These are phyloP conservation scores for Trichoderma gracile DNA, from an alignment of 2,329 filamentous ascomycete species.

Conservation along the genomic window DNA sequence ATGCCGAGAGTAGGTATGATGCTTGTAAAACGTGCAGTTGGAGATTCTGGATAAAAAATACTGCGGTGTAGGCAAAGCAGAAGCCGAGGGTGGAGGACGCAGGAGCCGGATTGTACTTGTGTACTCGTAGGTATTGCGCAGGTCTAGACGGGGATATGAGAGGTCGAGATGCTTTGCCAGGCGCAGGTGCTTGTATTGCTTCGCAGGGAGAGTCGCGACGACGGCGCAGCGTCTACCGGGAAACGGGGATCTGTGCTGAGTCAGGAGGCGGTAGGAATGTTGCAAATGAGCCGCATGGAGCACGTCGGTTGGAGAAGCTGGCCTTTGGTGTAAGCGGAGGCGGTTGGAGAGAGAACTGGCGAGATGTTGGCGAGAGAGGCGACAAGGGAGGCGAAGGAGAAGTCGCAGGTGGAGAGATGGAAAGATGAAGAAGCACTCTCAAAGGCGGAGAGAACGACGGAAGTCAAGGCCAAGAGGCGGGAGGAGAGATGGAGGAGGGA, in stretches of 20 bases:
- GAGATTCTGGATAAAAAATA: background rate
- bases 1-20: background rate
- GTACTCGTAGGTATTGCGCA: background rate
- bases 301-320: conserved; percentile 1
- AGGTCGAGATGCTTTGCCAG: background rate
- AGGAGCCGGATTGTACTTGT: background rate
- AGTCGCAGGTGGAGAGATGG: background rate
- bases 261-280: background rate
- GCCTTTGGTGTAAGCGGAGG: background rate
- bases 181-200: background rate
- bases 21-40: background rate
- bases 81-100: background rate
- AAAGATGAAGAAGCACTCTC: background rate
- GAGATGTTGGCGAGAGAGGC: background rate
- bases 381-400: background rate
- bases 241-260: background rate
- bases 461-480: background rate
- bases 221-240: background rate
- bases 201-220: conserved; percentile 1
- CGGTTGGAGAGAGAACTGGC: background rate
- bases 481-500: background rate
- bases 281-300: background rate
- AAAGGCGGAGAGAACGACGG: background rate
- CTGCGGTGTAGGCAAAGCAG: background rate
- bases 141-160: background rate